Conservation (phyloP, 352 stramenopile species). For the Pythium aquatile region DNA sequence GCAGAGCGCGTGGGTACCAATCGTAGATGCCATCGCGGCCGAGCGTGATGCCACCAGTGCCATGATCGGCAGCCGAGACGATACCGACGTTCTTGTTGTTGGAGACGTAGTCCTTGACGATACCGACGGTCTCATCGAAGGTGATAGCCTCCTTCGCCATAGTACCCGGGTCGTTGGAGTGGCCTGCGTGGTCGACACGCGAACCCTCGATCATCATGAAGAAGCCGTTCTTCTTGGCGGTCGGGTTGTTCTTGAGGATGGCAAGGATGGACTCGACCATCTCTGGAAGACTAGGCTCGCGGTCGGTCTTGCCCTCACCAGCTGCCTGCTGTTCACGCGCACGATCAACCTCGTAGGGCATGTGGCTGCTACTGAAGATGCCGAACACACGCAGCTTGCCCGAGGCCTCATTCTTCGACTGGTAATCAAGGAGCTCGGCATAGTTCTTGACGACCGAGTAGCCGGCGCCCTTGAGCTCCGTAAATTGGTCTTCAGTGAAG, state of each 20-base stretch:
- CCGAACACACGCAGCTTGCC: conserved; percentile 56
- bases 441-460: conserved; percentile 60
- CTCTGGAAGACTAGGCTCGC: conserved; percentile 55
- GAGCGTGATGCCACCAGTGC: conserved; percentile 61
- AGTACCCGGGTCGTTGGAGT: conserved; percentile 66
- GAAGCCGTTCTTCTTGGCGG: conserved; percentile 70
- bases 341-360: conserved; percentile 69
- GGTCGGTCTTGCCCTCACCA: conserved; percentile 36
- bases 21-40: conserved; percentile 45
- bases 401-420: conserved; percentile 40
- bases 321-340: conserved; percentile 31
- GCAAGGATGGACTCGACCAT: conserved; percentile 62
- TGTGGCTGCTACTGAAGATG: conserved; percentile 61
- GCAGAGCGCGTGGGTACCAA: conserved; percentile 45
- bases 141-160: conserved; percentile 69
- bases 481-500: conserved; percentile 49
- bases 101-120: conserved; percentile 57
- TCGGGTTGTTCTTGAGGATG: conserved; percentile 67
- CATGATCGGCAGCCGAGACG: conserved; percentile 61
- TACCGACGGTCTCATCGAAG: conserved; percentile 66
- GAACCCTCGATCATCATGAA: conserved; percentile 78
- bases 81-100: conserved; percentile 50
- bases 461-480: conserved; percentile 37
- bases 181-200: conserved; percentile 63
- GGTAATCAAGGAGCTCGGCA: conserved; percentile 50